phyloP scores from a whole-genome alignment of 2,329 filamentous ascomycete species.

The Claviceps sorghi region DNA sequence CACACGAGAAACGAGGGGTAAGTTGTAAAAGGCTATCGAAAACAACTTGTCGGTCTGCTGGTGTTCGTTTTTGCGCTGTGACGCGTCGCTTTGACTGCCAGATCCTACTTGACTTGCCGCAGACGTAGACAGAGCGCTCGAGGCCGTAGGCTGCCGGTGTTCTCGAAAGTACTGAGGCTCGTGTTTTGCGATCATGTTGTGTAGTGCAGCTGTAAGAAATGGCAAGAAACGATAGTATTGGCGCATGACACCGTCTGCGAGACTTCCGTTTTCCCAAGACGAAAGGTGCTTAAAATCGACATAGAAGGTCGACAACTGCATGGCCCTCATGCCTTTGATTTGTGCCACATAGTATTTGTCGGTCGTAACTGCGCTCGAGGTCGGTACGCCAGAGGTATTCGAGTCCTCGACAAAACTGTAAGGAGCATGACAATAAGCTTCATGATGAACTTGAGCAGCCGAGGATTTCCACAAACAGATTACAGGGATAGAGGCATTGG shows the following conservation, averaged over 20 bases:
- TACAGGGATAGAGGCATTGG: no score
- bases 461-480: background rate
- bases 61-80: conserved; percentile 70
- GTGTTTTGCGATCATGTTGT: conserved; percentile 88
- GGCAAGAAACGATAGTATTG: conserved; percentile 94
- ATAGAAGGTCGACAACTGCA: conserved; percentile 71
- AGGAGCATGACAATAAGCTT: background rate
- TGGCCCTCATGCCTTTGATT: conserved; percentile 61
- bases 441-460: background rate
- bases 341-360: conserved; percentile 78
- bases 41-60: conserved; percentile 97
- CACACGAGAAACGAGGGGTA: conserved; percentile 74
- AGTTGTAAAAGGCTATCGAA: conserved; percentile 81
- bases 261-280: conserved; percentile 59
- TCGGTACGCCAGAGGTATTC: conserved; percentile 44
- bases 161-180: conserved; percentile 89
- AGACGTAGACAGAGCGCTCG: conserved; percentile 56
- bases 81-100: conserved; percentile 48
- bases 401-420: conserved; percentile 54
- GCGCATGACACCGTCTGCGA: conserved; percentile 74
- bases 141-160: conserved; percentile 71
- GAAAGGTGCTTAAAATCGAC: conserved; percentile 77
- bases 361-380: conserved; percentile 56
- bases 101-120: conserved; percentile 48
- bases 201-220: conserved; percentile 74